Conservation (phyloP, 2,329 filamentous ascomycete species). For the Neocatenulostroma microsporum region DNA sequence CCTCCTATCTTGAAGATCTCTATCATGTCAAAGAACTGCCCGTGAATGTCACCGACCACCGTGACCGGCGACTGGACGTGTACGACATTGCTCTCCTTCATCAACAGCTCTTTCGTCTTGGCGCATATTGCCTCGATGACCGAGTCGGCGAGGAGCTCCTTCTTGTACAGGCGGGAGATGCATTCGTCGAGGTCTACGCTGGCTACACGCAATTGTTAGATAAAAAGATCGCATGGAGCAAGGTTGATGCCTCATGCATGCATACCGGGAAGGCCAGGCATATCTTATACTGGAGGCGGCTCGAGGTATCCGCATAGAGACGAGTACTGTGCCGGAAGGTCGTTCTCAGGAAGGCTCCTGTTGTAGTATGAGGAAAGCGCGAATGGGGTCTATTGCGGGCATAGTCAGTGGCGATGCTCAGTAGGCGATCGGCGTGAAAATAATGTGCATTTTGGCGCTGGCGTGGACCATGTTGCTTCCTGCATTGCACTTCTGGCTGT, state of each 20-base stretch:
- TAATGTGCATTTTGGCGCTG: no score
- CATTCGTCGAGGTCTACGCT: slow-evolving; percentile 98
- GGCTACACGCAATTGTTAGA: slow-evolving; percentile 43
- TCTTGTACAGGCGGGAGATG: slow-evolving; percentile 92
- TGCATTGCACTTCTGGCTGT: no score
- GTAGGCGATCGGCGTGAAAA: no score
- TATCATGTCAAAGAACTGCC: slow-evolving; percentile 97
- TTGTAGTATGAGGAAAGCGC: neutral
- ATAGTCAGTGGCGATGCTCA: no score
- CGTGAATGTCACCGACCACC: slow-evolving; percentile 96
- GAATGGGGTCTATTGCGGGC: slow-evolving; percentile 1
- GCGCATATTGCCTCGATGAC: slow-evolving; percentile 99
- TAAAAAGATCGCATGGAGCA: no score
- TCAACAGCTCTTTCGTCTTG: slow-evolving; percentile 96
- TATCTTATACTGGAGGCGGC: slow-evolving; percentile 18
- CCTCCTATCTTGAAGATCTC: slow-evolving; percentile 99
- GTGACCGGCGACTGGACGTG: slow-evolving; percentile 93
- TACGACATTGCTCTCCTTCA: slow-evolving; percentile 99
- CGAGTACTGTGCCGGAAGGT: neutral
- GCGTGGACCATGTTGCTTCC: no score
- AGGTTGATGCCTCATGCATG: neutral
- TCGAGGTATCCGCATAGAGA: slow-evolving; percentile 1
- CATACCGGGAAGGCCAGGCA: slow-evolving; percentile 47
- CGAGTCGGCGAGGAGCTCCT: slow-evolving; percentile 92
- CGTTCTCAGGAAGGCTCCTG: slow-evolving; percentile 4